phyloP scores from a whole-genome alignment of 1,139 yeast genomes.

The Pneumocystis wakefieldiae region DNA sequence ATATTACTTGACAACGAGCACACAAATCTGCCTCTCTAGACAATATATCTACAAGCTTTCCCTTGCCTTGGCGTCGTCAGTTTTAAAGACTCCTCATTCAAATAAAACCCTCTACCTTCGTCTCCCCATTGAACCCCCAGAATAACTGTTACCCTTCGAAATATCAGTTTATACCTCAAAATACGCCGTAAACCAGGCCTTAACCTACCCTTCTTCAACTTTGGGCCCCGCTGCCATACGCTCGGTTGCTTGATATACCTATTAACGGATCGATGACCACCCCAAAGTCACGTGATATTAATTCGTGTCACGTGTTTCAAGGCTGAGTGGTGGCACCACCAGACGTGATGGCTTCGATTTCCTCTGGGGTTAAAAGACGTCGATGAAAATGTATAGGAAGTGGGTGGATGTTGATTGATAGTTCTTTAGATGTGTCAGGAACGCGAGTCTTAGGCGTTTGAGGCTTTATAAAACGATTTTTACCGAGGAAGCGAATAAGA shows the following conservation, averaged over 20 bases:
- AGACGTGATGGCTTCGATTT: neutral
- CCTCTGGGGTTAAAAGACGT: neutral
- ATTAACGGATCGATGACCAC: too few relatives aligned
- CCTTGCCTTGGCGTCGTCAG: conserved; percentile 39
- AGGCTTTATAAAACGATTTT: neutral
- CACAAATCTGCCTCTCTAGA: conserved; percentile 92
- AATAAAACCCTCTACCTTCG: conserved; percentile 36
- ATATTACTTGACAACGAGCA: conserved; percentile 68
- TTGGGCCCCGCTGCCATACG: neutral
- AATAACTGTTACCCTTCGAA: conserved; percentile 69
- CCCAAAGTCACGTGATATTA: neutral
- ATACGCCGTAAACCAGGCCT: neutral
- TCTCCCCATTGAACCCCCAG: conserved; percentile 99
- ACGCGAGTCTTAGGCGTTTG: too few relatives aligned
- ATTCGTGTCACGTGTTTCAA: too few relatives aligned
- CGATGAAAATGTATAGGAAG: neutral
- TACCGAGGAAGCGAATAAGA: neutral
- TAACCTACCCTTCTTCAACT: neutral
- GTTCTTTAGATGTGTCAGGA: neutral
- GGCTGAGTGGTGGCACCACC: neutral
- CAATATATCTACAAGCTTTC: conserved; percentile 83
- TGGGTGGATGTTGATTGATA: too few relatives aligned
- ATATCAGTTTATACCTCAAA: neutral
- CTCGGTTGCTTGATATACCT: too few relatives aligned
- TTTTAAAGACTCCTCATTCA: neutral